Percentiles rank a stretch among this genome's conserved stretches.
Conservation (phyloP, 2,329 filamentous ascomycete species). For the Penicillium hordei region DNA sequence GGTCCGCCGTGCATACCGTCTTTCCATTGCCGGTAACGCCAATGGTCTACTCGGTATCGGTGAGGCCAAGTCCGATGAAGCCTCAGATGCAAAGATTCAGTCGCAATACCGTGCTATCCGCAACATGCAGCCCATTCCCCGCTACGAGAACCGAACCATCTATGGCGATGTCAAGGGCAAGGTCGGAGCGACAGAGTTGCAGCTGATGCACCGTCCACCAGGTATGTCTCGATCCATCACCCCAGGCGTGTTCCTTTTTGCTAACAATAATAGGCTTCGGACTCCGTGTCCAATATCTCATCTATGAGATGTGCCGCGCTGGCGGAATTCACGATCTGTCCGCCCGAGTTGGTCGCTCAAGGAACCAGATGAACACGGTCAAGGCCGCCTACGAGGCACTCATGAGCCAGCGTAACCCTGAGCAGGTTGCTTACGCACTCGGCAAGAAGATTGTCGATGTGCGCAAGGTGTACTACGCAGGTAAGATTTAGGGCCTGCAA, state of each 20-base stretch:
- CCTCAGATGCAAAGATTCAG: constrained; percentile 65
- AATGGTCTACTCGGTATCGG: constrained; percentile 85
- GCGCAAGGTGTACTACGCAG: constrained; percentile 94
- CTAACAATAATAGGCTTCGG: constrained; percentile 70
- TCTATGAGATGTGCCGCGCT: constrained; percentile 90
- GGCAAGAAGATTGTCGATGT: constrained; percentile 97
- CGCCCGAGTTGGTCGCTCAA: constrained; percentile 76
- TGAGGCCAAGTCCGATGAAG: constrained; percentile 81
- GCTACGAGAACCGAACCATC: constrained; percentile 91
- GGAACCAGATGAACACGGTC: constrained; percentile 97
- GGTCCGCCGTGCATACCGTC: constrained; percentile 70
- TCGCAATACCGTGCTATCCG: constrained; percentile 78
- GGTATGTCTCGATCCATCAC: constrained; percentile 58
- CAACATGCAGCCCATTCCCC: constrained; percentile 87
- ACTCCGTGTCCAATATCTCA: constrained; percentile 82
- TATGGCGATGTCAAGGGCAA: constrained; percentile 82
- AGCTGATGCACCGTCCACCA: constrained; percentile 78
- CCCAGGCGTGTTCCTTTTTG: neutral
- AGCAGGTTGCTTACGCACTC: constrained; percentile 82
- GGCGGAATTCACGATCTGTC: constrained; percentile 85
- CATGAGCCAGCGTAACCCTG: constrained; percentile 78
- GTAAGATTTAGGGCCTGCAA: constrained; percentile 55
- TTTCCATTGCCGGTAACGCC: constrained; percentile 83
- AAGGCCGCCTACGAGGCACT: constrained; percentile 87
- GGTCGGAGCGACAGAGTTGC: constrained; percentile 81